phyloP scores from a whole-genome alignment of 306 rosid genomes.

The Hylodesmum podocarpum region DNA sequence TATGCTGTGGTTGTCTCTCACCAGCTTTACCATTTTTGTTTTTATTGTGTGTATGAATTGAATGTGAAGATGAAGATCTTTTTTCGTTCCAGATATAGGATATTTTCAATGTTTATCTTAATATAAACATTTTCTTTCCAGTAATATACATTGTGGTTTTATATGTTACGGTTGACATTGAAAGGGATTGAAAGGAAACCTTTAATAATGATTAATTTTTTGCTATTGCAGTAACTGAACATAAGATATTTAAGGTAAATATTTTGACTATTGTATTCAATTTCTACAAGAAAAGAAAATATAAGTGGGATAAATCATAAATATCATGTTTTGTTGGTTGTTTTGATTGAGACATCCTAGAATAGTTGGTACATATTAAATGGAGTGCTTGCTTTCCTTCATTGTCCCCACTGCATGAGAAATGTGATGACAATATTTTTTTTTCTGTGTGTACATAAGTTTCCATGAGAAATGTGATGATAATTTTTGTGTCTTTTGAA shows the following conservation, averaged over 20 bases:
- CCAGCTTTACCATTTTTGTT: neutral
- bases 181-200: slow-evolving; percentile 15
- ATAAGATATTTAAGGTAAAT: no score
- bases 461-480: neutral
- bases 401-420: neutral
- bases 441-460: no score
- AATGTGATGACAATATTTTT: no score
- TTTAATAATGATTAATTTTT: neutral
- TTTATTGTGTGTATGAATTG: neutral
- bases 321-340: neutral
- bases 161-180: slow-evolving; percentile 14
- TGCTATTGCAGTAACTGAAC: no score
- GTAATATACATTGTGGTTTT: neutral
- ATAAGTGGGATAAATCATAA: neutral
- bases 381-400: neutral
- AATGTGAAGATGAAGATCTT: neutral
- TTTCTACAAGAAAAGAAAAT: no score
- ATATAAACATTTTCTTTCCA: neutral
- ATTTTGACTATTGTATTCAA: no score
- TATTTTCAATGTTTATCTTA: slow-evolving; percentile 25
- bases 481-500: neutral
- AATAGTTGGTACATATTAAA: neutral
- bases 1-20: neutral
- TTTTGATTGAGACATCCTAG: neutral
- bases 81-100: neutral